Evolutionary conservation across 352 stramenopile genomes (phyloP), one percentile per base, ranked within the genome.

Genomic region (Phytophthora tubulina): DNA sequence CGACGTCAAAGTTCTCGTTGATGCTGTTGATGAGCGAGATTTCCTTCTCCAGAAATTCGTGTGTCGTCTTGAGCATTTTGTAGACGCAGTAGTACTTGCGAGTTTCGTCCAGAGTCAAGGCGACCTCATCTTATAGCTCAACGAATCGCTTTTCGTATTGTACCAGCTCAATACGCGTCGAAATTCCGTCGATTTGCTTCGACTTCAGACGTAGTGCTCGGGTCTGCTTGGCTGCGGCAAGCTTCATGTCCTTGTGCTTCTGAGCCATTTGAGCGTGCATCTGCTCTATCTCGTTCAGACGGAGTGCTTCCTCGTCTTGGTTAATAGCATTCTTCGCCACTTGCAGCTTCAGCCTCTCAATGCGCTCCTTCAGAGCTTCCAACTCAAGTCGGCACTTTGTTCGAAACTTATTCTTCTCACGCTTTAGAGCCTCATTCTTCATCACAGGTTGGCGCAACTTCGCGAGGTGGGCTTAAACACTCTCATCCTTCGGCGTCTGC

Each of bases 111-210:
- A 97, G 75, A 27, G 93, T 97, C 57, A 94, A 70, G 4, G 88
- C 85, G 3, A 97, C 88, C 72, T 97, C 81, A 31, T 97, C 86
- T 36, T 95, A 97, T 3, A 98, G 77, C 64, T 98, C 93, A 3
- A 89, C 39, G 33, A 97, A 97, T 3, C 93, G 84, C 63, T 92
- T 94, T 59, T 97, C 91, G 65, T 97, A 98, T 76, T 98, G 93
- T 42, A 98, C 73, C 3, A 98, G 68, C 72, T 98, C 93, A 27
- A 89, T 87, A 13, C 84, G 80, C 7, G 86, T 93, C 0, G 93
- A 92, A 8, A 97, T 82, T 10, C 94, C 90, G 65, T 98, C 92
- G 10, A 97, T 90, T 35, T 87, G 63, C 55, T 89, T 90, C 74
- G 85, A 82, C 15, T 81, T 79, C 0, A 79, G 69, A 27, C 91